These are phyloP conservation scores for Cladosporium sphaerospermum DNA, from an alignment of 2,329 filamentous ascomycete species.

Conservation along the genomic window DNA sequence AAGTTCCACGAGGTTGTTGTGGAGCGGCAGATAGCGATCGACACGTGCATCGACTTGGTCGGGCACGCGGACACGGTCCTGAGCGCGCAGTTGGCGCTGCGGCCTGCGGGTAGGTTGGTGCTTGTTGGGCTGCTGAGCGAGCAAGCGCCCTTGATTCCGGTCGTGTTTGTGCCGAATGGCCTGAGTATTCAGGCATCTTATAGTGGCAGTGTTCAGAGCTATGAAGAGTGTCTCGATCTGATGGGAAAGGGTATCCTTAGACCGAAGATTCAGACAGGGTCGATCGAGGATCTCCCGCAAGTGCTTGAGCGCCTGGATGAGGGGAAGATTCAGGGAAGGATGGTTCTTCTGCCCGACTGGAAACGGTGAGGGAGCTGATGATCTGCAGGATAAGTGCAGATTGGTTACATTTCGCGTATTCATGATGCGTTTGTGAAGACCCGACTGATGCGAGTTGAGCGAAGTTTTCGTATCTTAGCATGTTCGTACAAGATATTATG, in stretches of 20 bases:
- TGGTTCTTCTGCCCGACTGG: conserved; percentile 24
- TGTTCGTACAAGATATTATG: too few species aligned
- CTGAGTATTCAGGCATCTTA: conserved; percentile 31
- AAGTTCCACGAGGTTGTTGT: conserved; percentile 15
- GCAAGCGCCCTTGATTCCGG: conserved; percentile 15
- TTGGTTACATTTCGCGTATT: too few species aligned
- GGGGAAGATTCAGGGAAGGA: conserved; percentile 30
- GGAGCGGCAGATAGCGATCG: conserved; percentile 16
- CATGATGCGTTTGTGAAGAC: too few species aligned
- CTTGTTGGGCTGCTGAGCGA: conserved; percentile 19
- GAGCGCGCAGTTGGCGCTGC: conserved; percentile 17
- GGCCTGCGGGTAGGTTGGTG: conserved; percentile 18
- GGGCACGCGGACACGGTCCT: conserved; percentile 19
- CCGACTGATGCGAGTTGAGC: too few species aligned
- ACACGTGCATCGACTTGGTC: conserved; percentile 22
- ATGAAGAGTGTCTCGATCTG: conserved; percentile 34
- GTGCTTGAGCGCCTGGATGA: conserved; percentile 31
- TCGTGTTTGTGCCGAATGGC: conserved; percentile 12
- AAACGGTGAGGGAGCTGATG: not conserved
- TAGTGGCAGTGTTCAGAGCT: conserved; percentile 36
- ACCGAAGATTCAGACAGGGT: conserved; percentile 31
- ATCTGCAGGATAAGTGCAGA: too few species aligned
- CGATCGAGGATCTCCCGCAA: conserved; percentile 30
- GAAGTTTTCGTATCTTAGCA: too few species aligned
- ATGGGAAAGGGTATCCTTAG: conserved; percentile 30